phyloP scores from a whole-genome alignment of 441 rosid genomes.

The Arabidopsis hybrid region DNA sequence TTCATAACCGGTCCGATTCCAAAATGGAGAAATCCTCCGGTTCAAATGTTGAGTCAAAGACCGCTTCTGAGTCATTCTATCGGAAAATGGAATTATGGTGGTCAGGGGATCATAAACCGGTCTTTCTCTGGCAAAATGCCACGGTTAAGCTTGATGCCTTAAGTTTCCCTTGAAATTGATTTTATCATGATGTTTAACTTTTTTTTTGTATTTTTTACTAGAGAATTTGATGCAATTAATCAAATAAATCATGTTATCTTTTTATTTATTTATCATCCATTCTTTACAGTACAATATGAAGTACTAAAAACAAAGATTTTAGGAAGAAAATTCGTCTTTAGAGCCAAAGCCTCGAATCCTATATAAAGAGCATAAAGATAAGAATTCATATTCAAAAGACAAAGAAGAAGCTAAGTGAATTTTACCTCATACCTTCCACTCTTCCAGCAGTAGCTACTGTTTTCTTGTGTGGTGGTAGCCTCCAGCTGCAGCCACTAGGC shows the following conservation, averaged over 20 bases:
- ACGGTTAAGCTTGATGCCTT: constrained; percentile 31
- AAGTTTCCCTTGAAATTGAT: background rate
- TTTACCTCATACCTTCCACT: constrained; percentile 44
- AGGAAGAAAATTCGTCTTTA: constrained; percentile 69
- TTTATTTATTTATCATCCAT: constrained; percentile 45
- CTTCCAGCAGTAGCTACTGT: constrained; percentile 85
- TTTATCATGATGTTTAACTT: background rate
- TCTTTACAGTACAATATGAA: constrained; percentile 23
- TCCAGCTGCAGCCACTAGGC: constrained; percentile 70
- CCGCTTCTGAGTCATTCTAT: constrained; percentile 18
- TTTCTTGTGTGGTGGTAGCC: constrained; percentile 60
- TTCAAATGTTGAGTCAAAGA: constrained; percentile 26
- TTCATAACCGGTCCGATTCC: constrained; percentile 48
- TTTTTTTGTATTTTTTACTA: background rate
- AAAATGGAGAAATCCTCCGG: constrained; percentile 46
- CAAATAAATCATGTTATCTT: constrained; percentile 9
- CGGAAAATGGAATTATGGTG: constrained; percentile 21
- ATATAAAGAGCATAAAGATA: constrained; percentile 20
- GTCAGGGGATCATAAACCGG: constrained; percentile 28
- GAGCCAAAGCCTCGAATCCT: constrained; percentile 93
- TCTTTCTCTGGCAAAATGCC: constrained; percentile 30
- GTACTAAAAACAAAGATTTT: background rate
- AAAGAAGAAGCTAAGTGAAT: constrained; percentile 3
- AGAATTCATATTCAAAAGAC: constrained; percentile 15
- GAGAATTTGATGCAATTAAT: background rate